These are phyloP conservation scores for Fraxinus excelsior DNA, from an alignment of 257 asterid species.

Conservation along the genomic window DNA sequence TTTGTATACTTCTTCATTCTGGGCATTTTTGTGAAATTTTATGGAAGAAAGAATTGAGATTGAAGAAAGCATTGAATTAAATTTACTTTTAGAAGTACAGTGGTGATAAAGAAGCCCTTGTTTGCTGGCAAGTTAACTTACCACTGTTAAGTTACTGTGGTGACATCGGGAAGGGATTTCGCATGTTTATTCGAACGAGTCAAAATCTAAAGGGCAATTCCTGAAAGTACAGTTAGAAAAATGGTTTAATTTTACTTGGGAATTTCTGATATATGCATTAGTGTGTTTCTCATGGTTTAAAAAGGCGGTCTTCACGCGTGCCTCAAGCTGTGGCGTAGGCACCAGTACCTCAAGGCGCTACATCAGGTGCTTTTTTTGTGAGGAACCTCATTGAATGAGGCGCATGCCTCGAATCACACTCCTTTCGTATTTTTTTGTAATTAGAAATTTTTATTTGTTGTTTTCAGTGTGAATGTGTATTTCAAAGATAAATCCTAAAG, in stretches of 20 bases:
- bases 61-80: neutral
- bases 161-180: neutral
- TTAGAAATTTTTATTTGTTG: no score
- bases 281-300: neutral
- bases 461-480: no score
- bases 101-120: constrained; percentile 49
- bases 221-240: no score
- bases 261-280: neutral
- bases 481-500: no score
- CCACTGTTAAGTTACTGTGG: neutral
- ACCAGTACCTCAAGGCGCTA: no score
- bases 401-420: no score
- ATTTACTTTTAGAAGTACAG: constrained; percentile 8
- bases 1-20: neutral
- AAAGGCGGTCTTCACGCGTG: no score
- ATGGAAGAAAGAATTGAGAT: neutral
- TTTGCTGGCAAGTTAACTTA: neutral
- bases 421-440: no score
- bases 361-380: no score
- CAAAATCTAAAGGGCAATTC: neutral
- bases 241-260: neutral
- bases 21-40: constrained; percentile 7
- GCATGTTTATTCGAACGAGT: no score
- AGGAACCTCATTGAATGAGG: no score
- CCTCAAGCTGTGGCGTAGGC: no score